phyloP scores from a whole-genome alignment of 371 early-diverging fungal genomes.

The Actinomortierella wolfii region DNA sequence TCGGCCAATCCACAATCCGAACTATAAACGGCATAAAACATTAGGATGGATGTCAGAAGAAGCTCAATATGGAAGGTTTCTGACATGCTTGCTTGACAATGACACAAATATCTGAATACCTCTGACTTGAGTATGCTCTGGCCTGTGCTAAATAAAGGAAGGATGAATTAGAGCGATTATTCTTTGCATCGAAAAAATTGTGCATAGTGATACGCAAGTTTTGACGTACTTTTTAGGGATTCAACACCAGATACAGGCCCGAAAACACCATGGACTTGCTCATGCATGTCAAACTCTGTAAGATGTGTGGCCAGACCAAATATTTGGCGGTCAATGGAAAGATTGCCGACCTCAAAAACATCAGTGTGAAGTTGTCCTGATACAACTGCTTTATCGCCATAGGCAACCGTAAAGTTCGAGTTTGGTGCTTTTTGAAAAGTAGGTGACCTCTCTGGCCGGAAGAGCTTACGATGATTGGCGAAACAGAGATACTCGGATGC shows the following conservation, averaged over 20 bases:
- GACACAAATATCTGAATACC: too few relatives aligned
- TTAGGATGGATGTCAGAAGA: too few relatives aligned
- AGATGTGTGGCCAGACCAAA: conserved; percentile 6
- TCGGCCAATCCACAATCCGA: too few relatives aligned
- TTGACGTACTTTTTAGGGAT: conserved; percentile 9
- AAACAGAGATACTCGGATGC: too few relatives aligned
- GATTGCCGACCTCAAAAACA: conserved; percentile 1
- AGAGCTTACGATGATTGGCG: conserved; percentile 1
- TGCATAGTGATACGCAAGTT: not conserved
- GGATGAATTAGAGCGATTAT: not conserved
- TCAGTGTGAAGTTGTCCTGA: conserved; percentile 14
- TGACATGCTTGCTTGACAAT: too few relatives aligned
- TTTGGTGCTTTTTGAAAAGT: conserved; percentile 11
- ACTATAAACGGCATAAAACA: too few relatives aligned
- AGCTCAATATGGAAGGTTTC: too few relatives aligned
- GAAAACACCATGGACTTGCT: conserved; percentile 14
- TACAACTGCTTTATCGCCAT: not conserved
- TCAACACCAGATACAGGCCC: conserved; percentile 7
- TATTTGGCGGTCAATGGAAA: conserved; percentile 13
- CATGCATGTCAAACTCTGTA: not conserved
- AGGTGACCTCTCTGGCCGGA: conserved; percentile 3
- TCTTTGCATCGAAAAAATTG: not conserved
- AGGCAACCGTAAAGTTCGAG: not conserved
- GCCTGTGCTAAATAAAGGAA: not conserved
- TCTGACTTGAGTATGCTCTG: too few relatives aligned